Conservation (phyloP, 148 eudicot species). For the Spergularia bocconei region DNA sequence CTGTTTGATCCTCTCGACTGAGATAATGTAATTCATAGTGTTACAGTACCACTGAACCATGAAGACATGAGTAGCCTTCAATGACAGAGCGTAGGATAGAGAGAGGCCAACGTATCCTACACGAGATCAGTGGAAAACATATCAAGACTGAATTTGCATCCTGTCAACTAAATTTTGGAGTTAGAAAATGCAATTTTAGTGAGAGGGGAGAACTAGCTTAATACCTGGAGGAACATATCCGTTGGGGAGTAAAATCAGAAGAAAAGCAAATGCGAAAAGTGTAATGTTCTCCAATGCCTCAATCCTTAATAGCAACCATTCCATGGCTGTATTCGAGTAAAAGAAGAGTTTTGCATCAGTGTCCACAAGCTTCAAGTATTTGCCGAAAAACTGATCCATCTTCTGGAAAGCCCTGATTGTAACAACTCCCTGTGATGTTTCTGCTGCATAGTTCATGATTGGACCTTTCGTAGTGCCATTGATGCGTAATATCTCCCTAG, state of each 20-base stretch:
- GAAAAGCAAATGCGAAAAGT: conserved; percentile 49
- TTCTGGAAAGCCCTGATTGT: conserved; percentile 62
- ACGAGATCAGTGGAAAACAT: not conserved
- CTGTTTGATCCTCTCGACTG: conserved; percentile 73
- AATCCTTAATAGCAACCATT: conserved; percentile 62
- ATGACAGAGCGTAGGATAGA: conserved; percentile 64
- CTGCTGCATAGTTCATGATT: conserved; percentile 52
- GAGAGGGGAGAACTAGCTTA: not conserved
- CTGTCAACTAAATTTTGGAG: not conserved
- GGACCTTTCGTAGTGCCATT: conserved; percentile 64
- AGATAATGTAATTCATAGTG: conserved; percentile 50
- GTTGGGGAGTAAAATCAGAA: conserved; percentile 51
- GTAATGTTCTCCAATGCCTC: conserved; percentile 69
- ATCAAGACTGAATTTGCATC: not conserved
- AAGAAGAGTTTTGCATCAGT: conserved; percentile 68
- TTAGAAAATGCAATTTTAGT: not conserved
- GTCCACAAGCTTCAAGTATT: conserved; percentile 53
- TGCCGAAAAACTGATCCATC: conserved; percentile 46
- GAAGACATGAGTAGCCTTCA: conserved; percentile 51
- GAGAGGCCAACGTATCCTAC: conserved; percentile 79
- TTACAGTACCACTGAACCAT: conserved; percentile 56
- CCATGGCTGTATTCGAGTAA: conserved; percentile 47
- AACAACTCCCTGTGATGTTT: conserved; percentile 51
- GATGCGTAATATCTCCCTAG: conserved; percentile 61
- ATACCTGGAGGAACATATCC: conserved; percentile 56